Percentiles rank a stretch among this genome's conserved stretches.
Conservation (phyloP, 2,329 filamentous ascomycete genomes). For the Beauveria scarabaeidicola region DNA sequence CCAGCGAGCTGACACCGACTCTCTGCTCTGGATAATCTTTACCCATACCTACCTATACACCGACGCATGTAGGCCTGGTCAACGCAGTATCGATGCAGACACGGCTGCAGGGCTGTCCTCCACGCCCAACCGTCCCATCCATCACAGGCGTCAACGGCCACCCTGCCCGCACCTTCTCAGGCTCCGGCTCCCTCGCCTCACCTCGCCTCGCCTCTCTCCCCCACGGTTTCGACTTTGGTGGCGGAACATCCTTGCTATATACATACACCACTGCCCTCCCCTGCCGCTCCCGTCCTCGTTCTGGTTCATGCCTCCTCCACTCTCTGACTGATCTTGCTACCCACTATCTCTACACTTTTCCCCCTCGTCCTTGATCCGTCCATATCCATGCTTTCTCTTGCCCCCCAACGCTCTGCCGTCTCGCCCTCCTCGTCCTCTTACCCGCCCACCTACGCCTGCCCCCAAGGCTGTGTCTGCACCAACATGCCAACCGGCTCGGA, state of each 20-base stretch:
- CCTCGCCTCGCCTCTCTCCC: neutral
- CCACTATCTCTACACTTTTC: neutral
- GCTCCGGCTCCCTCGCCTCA: neutral
- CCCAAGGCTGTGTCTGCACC: neutral
- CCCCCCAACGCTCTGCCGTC: neutral
- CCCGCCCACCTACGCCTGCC: neutral
- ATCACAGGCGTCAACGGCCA: slow-evolving; percentile 15
- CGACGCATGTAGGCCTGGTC: neutral
- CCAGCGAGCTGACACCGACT: neutral
- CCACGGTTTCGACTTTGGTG: slow-evolving; percentile 6
- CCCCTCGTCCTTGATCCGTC: neutral
- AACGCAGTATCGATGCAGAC: neutral
- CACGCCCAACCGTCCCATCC: slow-evolving; percentile 2
- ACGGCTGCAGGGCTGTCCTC: slow-evolving; percentile 4
- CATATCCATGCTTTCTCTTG: slow-evolving; percentile 3
- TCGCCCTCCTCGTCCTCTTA: neutral
- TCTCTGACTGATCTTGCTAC: neutral
- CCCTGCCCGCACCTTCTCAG: slow-evolving; percentile 15
- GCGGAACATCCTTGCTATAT: slow-evolving; percentile 9
- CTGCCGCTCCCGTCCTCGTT: neutral
- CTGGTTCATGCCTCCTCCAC: neutral
- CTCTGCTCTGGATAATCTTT: neutral
- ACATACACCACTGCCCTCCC: neutral
- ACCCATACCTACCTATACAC: neutral
- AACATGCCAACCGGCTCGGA: slow-evolving; percentile 1